Percentiles rank a stretch among this genome's conserved stretches.
Conservation (phyloP, 176 grass and related monocot species). For the Avena insularis region DNA sequence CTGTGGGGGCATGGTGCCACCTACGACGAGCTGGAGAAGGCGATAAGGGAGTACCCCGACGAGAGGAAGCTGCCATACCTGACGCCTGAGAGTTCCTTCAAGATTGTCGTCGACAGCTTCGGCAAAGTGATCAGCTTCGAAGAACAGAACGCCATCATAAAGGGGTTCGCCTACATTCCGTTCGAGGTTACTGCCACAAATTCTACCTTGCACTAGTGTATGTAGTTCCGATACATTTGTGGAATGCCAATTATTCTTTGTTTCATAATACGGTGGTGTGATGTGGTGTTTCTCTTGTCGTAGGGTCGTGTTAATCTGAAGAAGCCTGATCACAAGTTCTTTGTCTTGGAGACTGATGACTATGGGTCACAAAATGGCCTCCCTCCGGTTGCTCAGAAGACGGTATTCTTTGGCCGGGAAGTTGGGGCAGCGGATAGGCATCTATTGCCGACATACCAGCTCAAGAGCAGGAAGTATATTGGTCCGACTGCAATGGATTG, state of each 20-base stretch:
- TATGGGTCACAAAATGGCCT: constrained; percentile 86
- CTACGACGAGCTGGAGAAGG: constrained; percentile 83
- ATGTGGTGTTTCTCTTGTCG: not conserved
- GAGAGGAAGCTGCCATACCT: constrained; percentile 84
- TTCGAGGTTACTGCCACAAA: constrained; percentile 57
- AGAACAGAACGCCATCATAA: constrained; percentile 86
- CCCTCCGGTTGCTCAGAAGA: constrained; percentile 79
- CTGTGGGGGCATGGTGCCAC: constrained; percentile 85
- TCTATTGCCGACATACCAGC: constrained; percentile 84
- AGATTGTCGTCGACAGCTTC: constrained; percentile 81
- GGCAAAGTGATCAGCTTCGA: constrained; percentile 88
- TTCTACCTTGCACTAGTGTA: not conserved
- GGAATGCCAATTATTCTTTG: not conserved
- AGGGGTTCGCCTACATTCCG: constrained; percentile 79
- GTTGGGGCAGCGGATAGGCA: constrained; percentile 89
- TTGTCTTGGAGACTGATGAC: constrained; percentile 92
- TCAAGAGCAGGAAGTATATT: constrained; percentile 92
- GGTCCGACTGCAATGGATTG: constrained; percentile 94
- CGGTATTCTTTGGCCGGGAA: constrained; percentile 84
- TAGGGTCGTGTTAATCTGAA: constrained; percentile 93
- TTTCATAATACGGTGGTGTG: not conserved
- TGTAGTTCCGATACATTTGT: not conserved
- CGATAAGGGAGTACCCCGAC: constrained; percentile 70
- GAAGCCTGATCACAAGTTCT: constrained; percentile 83
- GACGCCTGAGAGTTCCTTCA: constrained; percentile 74